phyloP scores from a whole-genome alignment of 176 grass and related monocot genomes.

The Carex scoparia region DNA sequence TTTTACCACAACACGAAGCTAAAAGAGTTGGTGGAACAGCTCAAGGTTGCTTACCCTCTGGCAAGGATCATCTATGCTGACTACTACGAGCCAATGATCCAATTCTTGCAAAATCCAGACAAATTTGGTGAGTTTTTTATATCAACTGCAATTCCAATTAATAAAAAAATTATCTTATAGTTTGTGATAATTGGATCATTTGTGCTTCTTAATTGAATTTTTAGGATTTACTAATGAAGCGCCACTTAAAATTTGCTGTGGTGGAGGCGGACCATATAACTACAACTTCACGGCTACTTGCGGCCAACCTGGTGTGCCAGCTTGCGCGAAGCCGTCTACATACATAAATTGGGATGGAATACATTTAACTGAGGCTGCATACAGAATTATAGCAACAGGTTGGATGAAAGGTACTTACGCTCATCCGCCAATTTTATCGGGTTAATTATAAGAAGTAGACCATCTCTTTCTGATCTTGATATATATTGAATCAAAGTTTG shows the following conservation, averaged over 20 bases:
- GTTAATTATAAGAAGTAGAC: no score
- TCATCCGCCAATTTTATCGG: slow-evolving; percentile 24
- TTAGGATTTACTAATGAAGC: slow-evolving; percentile 23
- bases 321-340: background rate
- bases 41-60: background rate
- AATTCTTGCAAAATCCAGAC: background rate
- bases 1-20: slow-evolving; percentile 31
- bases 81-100: slow-evolving; percentile 8
- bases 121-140: slow-evolving; percentile 17
- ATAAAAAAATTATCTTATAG: no score
- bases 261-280: slow-evolving; percentile 36
- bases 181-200: no score
- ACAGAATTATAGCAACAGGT: slow-evolving; percentile 25
- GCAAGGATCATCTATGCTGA: slow-evolving; percentile 17
- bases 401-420: slow-evolving; percentile 36
- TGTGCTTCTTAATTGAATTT: background rate
- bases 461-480: background rate
- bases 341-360: slow-evolving; percentile 39
- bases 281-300: slow-evolving; percentile 23
- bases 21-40: background rate
- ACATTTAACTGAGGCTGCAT: slow-evolving; percentile 28
- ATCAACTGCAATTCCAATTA: background rate
- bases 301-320: background rate
- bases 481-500: background rate
- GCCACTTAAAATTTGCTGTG: slow-evolving; percentile 32